These are phyloP conservation scores for Collybiopsis luxurians DNA, from an alignment of 768 basidiomycete species.

Conservation along the genomic window DNA sequence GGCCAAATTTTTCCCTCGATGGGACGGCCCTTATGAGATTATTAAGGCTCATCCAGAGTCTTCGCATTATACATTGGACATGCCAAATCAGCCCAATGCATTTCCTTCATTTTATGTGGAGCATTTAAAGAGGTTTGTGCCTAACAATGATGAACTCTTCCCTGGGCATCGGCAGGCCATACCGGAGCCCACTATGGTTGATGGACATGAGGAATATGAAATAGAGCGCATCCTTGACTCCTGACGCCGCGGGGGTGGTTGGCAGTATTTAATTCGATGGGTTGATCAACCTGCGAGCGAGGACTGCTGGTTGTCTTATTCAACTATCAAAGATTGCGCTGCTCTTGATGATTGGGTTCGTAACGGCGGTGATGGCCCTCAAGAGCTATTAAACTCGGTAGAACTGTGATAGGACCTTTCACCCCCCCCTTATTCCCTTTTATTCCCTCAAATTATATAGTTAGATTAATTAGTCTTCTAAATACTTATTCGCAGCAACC, in stretches of 20 bases:
- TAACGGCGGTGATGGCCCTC: neutral
- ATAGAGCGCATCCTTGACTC: constrained; percentile 25
- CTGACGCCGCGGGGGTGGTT: constrained; percentile 14
- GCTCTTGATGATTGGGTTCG: constrained; percentile 16
- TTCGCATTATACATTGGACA: constrained; percentile 16
- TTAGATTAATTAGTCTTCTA: too few species aligned
- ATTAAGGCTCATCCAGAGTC: constrained; percentile 7
- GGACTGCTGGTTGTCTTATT: constrained; percentile 23
- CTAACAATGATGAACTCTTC: constrained; percentile 29
- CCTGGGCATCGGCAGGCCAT: constrained; percentile 15
- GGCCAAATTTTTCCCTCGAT: constrained; percentile 31
- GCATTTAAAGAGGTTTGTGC: constrained; percentile 16
- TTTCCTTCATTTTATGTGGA: constrained; percentile 29
- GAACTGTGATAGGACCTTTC: too few species aligned
- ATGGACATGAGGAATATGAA: constrained; percentile 20
- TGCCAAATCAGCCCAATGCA: constrained; percentile 14
- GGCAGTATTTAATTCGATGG: constrained; percentile 29
- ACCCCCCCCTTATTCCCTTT: too few species aligned
- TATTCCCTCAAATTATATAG: too few species aligned
- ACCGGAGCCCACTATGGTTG: constrained; percentile 16
- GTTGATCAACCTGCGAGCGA: constrained; percentile 19
- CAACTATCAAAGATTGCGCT: constrained; percentile 16
- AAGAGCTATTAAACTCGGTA: neutral
- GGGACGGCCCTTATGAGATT: constrained; percentile 20
- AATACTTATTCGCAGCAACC: too few species aligned